Conservation (phyloP, 352 stramenopile genomes). For the Phytophthora litchii region DNA sequence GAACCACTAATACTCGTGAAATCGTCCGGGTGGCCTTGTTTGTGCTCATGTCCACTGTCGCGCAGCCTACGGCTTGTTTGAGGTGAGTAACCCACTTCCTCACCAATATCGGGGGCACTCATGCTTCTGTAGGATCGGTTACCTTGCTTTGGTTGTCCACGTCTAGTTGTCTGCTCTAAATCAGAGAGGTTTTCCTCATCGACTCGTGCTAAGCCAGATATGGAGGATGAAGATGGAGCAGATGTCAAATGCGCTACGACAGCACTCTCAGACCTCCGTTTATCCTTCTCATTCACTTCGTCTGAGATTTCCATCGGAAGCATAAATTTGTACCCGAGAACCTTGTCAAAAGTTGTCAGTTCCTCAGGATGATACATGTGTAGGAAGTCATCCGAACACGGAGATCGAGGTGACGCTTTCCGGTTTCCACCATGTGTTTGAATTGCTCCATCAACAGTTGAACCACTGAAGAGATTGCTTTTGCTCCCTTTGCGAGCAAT, state of each 20-base stretch:
- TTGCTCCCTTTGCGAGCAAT: conserved; percentile 27
- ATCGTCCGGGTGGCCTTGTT: conserved; percentile 34
- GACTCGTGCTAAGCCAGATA: conserved; percentile 37
- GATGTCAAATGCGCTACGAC: conserved; percentile 55
- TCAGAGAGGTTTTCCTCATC: conserved; percentile 61
- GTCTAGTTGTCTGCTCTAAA: conserved; percentile 30
- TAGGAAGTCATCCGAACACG: conserved; percentile 75
- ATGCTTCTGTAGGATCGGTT: conserved; percentile 67
- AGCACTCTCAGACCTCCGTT: conserved; percentile 48
- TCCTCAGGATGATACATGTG: conserved; percentile 88
- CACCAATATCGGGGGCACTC: conserved; percentile 73
- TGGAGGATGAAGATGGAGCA: conserved; percentile 50
- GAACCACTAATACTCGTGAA: conserved; percentile 40
- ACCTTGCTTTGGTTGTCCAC: conserved; percentile 29
- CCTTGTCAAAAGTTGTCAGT: conserved; percentile 86
- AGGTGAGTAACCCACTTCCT: conserved; percentile 51
- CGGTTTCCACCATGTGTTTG: conserved; percentile 15
- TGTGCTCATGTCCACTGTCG: conserved; percentile 46
- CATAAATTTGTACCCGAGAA: conserved; percentile 90
- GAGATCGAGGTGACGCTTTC: conserved; percentile 27
- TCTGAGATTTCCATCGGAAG: conserved; percentile 78
- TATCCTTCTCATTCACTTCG: conserved; percentile 58
- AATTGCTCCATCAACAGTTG: conserved; percentile 1
- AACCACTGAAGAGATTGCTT: conserved; percentile 4
- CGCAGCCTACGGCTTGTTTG: conserved; percentile 32